phyloP scores from a whole-genome alignment of 176 grass and related monocot species.

The Cenchrus americanus region DNA sequence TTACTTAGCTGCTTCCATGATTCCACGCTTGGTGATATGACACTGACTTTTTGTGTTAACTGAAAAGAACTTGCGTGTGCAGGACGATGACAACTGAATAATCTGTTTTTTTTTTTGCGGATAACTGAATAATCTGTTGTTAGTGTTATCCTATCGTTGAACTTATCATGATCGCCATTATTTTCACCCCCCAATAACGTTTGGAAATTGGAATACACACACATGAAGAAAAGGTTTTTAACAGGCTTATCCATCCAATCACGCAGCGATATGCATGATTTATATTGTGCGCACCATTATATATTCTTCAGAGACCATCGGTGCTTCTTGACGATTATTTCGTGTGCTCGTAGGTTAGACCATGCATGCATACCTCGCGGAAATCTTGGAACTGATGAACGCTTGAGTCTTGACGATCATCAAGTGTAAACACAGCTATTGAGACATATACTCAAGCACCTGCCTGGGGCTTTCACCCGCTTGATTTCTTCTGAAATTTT shows the following conservation, averaged over 20 bases:
- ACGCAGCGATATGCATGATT: too few relatives aligned
- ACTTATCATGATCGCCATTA: neutral
- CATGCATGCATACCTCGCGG: neutral
- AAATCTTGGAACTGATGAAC: neutral
- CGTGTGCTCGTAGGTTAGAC: neutral
- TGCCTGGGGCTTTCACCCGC: neutral
- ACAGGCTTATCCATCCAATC: neutral
- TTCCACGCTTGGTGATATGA: neutral
- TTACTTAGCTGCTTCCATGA: neutral
- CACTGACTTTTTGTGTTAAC: neutral
- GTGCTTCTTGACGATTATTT: neutral
- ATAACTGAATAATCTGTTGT: too few relatives aligned
- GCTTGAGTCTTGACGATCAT: neutral
- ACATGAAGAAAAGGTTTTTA: neutral
- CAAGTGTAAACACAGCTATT: neutral
- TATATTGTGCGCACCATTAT: neutral
- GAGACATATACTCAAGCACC: neutral
- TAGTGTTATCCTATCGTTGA: neutral
- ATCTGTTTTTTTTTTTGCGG: too few relatives aligned
- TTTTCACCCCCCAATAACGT: neutral
- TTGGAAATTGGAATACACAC: neutral
- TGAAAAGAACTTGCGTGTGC: neutral
- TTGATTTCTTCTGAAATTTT: slow-evolving; percentile 14
- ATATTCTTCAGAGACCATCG: neutral
- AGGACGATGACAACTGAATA: neutral